Base-by-base conservation (phyloP, 2,329 filamentous ascomycete species). In the Hypoxylon sp. region DNA sequence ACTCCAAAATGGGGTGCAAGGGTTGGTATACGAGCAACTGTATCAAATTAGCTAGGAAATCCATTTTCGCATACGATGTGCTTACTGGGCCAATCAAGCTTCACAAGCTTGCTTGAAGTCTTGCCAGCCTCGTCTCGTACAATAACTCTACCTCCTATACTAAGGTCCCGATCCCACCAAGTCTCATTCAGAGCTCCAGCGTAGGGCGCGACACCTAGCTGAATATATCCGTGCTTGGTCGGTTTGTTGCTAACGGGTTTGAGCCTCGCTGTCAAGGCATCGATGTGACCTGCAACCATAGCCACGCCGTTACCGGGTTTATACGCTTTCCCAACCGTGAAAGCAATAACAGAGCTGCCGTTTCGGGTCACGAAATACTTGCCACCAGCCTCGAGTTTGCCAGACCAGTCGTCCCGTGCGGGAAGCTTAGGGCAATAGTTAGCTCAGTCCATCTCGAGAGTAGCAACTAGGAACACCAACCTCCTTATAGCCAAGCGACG, bases 121-220 rank as follows among this genome's bases (percentile, higher is more conserved):
- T 95, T 97, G 72, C 91, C 91, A 2, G 88, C 87, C 51, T 84
- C 81, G 73, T 97, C 90, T 70, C 90, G 92, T 49, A 98, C 90
- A 52, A 98, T 85, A 3, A 98, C 95, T 48, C 94, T 87, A 41
- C 96, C 96, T 70, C 94, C 96, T 74, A 98, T 92, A 71, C 92
- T 91, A 56, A 99, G 86, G 79, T 99, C 96, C 38, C 96, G 89
- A 79, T 98, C 96, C 95, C 94, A 98, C 96, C 96, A 98, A 0
- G 96, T 98, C 69, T 86, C 85, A 77, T 94, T 96, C 68, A 98
- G 82, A 1, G 85, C 94, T 55, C 96, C 95, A 9, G 94, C 95
- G 78, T 98, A 99, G 0, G 93, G 96, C 2, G 96, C 94, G 58
- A 98, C 93, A 23, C 93, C 95, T 5, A 98, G 87, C 82, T 98